phyloP scores from a whole-genome alignment of 331 rosid species.

The Malus hybrid region DNA sequence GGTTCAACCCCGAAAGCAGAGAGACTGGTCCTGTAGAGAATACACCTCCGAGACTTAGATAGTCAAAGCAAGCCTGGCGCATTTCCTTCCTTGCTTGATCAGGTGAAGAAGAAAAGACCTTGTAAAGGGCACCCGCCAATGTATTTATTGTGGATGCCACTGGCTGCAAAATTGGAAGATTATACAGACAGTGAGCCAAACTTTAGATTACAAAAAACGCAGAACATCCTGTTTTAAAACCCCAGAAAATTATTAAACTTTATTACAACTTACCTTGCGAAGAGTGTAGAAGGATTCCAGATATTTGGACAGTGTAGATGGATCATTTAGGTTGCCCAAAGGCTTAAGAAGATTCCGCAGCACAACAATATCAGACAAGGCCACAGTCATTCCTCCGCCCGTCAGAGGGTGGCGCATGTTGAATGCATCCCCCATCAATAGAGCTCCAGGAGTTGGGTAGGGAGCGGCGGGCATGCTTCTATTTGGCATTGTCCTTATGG shows the following conservation, averaged over 20 bases:
- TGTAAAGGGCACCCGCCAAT: slow-evolving; percentile 93
- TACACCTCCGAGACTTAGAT: slow-evolving; percentile 82
- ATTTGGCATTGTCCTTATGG: slow-evolving; percentile 89
- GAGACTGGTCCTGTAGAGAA: slow-evolving; percentile 81
- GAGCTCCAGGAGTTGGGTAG: slow-evolving; percentile 87
- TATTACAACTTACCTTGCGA: slow-evolving; percentile 49
- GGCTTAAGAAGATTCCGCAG: slow-evolving; percentile 84
- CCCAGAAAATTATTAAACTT: not conserved
- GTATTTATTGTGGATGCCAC: slow-evolving; percentile 98
- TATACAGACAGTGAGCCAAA: not conserved
- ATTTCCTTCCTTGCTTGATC: slow-evolving; percentile 92
- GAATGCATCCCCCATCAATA: slow-evolving; percentile 95
- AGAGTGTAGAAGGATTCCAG: slow-evolving; percentile 83
- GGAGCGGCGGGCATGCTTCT: slow-evolving; percentile 99
- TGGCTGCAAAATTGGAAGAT: slow-evolving; percentile 48
- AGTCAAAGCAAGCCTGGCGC: slow-evolving; percentile 97
- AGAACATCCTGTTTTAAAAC: not conserved
- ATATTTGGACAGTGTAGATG: slow-evolving; percentile 72
- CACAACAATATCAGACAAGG: slow-evolving; percentile 83
- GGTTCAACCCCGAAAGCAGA: slow-evolving; percentile 84
- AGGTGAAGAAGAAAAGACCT: slow-evolving; percentile 86
- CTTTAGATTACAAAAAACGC: not conserved
- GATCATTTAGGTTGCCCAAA: slow-evolving; percentile 60
- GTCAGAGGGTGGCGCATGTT: slow-evolving; percentile 99
- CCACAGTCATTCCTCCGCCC: slow-evolving; percentile 97